A percentile compares a stretch with the other conserved stretches of the same genome.
Conservation (phyloP, 805 yeast genomes). For the Nakazawaea holstii region DNA sequence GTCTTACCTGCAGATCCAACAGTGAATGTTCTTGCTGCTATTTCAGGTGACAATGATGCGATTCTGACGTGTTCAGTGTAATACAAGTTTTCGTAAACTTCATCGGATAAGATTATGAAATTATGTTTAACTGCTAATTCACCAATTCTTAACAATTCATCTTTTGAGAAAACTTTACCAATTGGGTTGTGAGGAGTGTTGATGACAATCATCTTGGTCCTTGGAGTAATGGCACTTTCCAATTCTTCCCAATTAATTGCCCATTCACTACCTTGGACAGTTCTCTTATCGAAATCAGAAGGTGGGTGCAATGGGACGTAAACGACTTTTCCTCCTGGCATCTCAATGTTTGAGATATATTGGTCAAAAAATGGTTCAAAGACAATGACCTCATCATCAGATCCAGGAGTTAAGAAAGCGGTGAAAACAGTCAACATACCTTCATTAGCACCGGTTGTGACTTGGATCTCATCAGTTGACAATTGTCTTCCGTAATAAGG, state of each 20-base stretch:
- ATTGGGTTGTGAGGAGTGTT: constrained; percentile 97
- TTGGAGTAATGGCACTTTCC: constrained; percentile 61
- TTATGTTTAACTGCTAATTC: constrained; percentile 81
- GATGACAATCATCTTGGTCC: constrained; percentile 80
- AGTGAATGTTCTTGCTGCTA: constrained; percentile 72
- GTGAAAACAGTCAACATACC: constrained; percentile 83
- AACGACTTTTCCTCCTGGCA: constrained; percentile 88
- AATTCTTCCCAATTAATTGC: constrained; percentile 73
- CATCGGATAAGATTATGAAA: constrained; percentile 80
- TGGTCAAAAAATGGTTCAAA: constrained; percentile 98
- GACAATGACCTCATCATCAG: constrained; percentile 82
- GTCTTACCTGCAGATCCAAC: constrained; percentile 98
- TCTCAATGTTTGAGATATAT: constrained; percentile 88
- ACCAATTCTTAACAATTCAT: constrained; percentile 74
- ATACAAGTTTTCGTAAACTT: constrained; percentile 89
- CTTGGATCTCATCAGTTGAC: constrained; percentile 57
- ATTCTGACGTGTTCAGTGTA: constrained; percentile 74
- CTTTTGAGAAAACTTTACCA: constrained; percentile 79
- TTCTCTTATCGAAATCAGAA: constrained; percentile 51
- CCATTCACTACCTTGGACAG: constrained; percentile 85
- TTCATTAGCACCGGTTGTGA: constrained; percentile 97
- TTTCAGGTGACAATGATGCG: constrained; percentile 76
- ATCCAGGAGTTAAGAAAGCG: constrained; percentile 74
- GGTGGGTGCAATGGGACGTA: constrained; percentile 89
- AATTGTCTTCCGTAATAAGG: constrained; percentile 57